Evolutionary conservation across 2,329 filamentous ascomycete species (phyloP), one percentile per base, ranked within the genome.

Genomic region (Salinomyces thailandicus): DNA sequence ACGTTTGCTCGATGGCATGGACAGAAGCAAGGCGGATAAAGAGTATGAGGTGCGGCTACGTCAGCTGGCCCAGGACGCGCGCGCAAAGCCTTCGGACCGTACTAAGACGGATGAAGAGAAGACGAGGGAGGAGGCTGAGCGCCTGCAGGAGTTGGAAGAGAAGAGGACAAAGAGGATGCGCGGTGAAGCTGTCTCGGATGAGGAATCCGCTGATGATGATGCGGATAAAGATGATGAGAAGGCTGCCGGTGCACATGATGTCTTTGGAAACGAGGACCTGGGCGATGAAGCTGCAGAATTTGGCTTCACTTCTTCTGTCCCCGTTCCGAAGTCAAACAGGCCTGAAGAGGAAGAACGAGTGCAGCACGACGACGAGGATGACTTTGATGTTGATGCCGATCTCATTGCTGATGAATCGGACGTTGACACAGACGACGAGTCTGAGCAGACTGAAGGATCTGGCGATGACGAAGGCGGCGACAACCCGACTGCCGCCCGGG

Each of bases 101-200:
- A 93, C 85, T 2, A 93, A 93, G 69, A 94, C 87, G 0, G 84
- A 85, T 29, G 87, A 95, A 50, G 86, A 95, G 59, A 79, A 76
- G 57, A 76, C 76, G 2, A 77, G 77, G 46, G 83, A 87, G 50
- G 82, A 93, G 51, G 82, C 84, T 0, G 71, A 77, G 47, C 74
- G 79, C 37, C 62, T 96, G 39, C 81, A 81, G 57, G 75, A 85
- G 48, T 70, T 96, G 3, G 91, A 98, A 60, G 77, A 82, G 50
- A 83, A 84, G 59, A 76, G 89, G 38, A 66, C 85, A 46, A 79
- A 75, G 53, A 77, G 91, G 48, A 98, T 98, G 93, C 75, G 75
- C 44, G 91, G 91, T 35, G 81, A 89, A 53, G 69, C 76, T n/a
- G 71, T 81, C 18, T 79, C 79, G 8, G 78, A 81, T 18, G 73